Conservation (phyloP, 1,284 basidiomycete genomes). For the Farysia itapuensis region DNA sequence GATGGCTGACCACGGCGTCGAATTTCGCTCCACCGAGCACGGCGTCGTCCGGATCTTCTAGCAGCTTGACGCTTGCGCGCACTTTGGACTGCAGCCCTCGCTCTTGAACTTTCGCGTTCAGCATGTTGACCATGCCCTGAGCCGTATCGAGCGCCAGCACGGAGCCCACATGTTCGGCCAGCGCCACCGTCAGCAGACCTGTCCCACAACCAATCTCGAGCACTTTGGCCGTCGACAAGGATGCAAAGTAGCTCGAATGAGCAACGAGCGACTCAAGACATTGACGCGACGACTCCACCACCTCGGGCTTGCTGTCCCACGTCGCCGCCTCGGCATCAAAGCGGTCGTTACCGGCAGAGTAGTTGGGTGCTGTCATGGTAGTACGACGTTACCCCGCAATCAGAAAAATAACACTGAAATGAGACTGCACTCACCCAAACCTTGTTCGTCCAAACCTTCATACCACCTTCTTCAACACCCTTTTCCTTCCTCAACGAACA, state of each 20-base stretch:
- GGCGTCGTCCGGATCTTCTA: slow-evolving; percentile 22
- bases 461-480: too few relatives aligned
- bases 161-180: slow-evolving; percentile 8
- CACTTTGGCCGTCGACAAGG: neutral
- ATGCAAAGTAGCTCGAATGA: neutral
- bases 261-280: slow-evolving; percentile 11
- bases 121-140: slow-evolving; percentile 30
- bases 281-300: slow-evolving; percentile 15
- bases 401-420: too few relatives aligned
- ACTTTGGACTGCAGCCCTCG: slow-evolving; percentile 4
- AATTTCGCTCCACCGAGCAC: slow-evolving; percentile 14
- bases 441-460: too few relatives aligned
- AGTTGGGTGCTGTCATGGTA: too few relatives aligned
- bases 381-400: too few relatives aligned
- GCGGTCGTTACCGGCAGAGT: slow-evolving; percentile 31
- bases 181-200: slow-evolving; percentile 21
- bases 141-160: slow-evolving; percentile 25
- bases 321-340: slow-evolving; percentile 28
- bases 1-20: slow-evolving; percentile 20
- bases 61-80: slow-evolving; percentile 13
- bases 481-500: too few relatives aligned
- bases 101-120: slow-evolving; percentile 7
- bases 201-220: slow-evolving; percentile 39
- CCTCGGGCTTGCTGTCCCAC: slow-evolving; percentile 32
- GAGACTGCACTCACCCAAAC: too few relatives aligned